Base-by-base conservation (phyloP, 805 yeast species). In the Tetrapisispora iriomotensis region DNA sequence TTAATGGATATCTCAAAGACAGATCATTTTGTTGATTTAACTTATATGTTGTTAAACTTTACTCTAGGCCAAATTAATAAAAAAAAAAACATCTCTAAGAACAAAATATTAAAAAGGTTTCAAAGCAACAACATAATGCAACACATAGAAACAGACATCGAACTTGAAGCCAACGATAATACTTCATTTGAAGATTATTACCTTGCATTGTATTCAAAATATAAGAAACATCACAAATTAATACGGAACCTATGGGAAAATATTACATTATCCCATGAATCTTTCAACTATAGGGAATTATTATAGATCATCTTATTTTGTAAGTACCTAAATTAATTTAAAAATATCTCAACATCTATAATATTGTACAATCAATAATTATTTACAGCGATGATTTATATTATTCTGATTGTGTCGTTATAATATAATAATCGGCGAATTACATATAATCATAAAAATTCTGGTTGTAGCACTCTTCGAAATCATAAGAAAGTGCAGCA, bases 1-100 rank as follows among this genome's bases (percentile, higher is more conserved):
- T 46, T 45, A 13, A 36, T 48, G 0, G 83, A 78, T 34, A 39
- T 58, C 8, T 36, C 33, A 9, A 36, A 22, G 13, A 8, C 39
- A 12, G 33, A 40, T 30, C 24, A 25, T 18, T 19, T 37, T 7
- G 25, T 31, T 13, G 33, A 38, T 14, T 18, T 33, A 30, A 32
- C 41, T 10, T 20, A 21, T 23, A 6, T 17, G 34, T 20, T 35
- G 3, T 8, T 21, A 8, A 29, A 36, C n/a, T 28, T 30, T 7
- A 29, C 32, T 4, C 12, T 13, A 9, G 9, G n/a, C 13, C 20
- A 4, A 14, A 14, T 8, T 4, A 18, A 24, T 3, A 12, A 17
- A 15, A 24, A 33, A 24, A 22, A 14, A 5, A 33, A 33, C 12
- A 33, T 23, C 6, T 24, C 13, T 7, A 9, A 23, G 17, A 33